Base-by-base conservation (phyloP, 2,329 filamentous ascomycete species). In the Hypocrella siamensis region DNA sequence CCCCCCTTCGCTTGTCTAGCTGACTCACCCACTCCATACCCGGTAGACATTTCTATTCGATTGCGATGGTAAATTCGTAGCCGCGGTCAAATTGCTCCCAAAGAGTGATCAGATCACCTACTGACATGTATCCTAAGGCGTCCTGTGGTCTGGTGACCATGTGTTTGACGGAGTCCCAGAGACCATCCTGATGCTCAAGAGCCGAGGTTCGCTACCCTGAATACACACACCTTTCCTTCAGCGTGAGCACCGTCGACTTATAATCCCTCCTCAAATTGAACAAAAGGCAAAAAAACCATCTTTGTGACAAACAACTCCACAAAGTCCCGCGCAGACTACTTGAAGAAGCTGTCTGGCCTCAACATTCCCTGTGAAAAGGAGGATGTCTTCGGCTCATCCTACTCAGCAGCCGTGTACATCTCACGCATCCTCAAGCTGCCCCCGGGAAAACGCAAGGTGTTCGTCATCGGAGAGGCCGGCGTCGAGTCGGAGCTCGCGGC, bases 261-360 rank as follows among this genome's bases (percentile, higher is more conserved):
- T 14, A 11, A 3, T 14, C 19, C 12, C 19, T 17, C 16, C 17
- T 10, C 5, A 10, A 10, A n/a, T 30, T 10, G n/a, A 19, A 14
- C 16, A 11, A 16, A 14, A 17, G 86, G 83, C 50, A 98, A 98
- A 57, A 79, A 79, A 51, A 70, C 90, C 21, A 76, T 98, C 33
- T 98, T 98, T 51, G 90, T 98, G 32, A 98, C 90, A 26, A 98
- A 98, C 62, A 98, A 98, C 63, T 94, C 85, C 49, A 96, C 90
- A 35, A 98, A 98, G 54, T 93, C 88, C 9, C 79, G 90, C 35
- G 64, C 70, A 31, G 85, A 94, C 52, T 98, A 98, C 58, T 78
- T 80, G 53, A 84, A 88, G 63, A 98, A 96, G 51, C 77, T 98
- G 37, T 73, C 79, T 29, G 61, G 61, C 33, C 68, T 94, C 51